phyloP scores from a whole-genome alignment of 106 monocot genomes.

The Xerophyta viscosa region DNA sequence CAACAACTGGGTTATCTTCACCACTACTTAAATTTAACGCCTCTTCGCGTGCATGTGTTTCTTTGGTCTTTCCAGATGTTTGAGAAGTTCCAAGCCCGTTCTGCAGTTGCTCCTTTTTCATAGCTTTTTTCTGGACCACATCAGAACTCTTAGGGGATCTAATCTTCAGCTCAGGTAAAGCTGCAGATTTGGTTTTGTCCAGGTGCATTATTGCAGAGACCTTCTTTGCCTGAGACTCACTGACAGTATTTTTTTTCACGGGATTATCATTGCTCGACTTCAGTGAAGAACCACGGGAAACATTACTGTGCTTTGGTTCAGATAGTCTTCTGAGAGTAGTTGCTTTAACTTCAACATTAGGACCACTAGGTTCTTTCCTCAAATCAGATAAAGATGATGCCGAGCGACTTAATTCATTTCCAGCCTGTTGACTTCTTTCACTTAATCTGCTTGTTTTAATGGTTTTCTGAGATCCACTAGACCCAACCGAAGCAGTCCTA shows the following conservation, averaged over 20 bases:
- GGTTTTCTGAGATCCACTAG: conserved; percentile 24
- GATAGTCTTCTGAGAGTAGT: conserved; percentile 40
- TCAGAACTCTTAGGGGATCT: conserved; percentile 19
- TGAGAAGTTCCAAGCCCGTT: conserved; percentile 27
- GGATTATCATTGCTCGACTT: conserved; percentile 19
- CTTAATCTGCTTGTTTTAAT: conserved; percentile 23
- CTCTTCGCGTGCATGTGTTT: conserved; percentile 9
- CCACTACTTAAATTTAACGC: conserved; percentile 16
- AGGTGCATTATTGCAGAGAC: conserved; percentile 60
- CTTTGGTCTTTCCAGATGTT: conserved; percentile 15
- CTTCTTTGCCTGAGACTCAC: conserved; percentile 46
- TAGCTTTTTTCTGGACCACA: conserved; percentile 5
- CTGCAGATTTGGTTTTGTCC: conserved; percentile 68
- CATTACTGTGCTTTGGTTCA: conserved; percentile 34
- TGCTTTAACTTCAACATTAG: conserved; percentile 11
- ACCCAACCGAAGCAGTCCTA: conserved; percentile 22
- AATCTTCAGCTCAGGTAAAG: conserved; percentile 59
- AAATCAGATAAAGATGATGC: conserved; percentile 32
- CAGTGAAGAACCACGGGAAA: conserved; percentile 11
- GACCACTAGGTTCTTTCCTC: conserved; percentile 38
- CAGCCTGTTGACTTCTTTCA: conserved; percentile 1
- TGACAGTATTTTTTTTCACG: conserved; percentile 20
- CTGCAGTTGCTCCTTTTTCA: conserved; percentile 11
- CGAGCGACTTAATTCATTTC: conserved; percentile 30
- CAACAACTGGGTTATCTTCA: conserved; percentile 66